Conservation (phyloP, 129 eudicot species). For the Chrysanthemum makinoi region DNA sequence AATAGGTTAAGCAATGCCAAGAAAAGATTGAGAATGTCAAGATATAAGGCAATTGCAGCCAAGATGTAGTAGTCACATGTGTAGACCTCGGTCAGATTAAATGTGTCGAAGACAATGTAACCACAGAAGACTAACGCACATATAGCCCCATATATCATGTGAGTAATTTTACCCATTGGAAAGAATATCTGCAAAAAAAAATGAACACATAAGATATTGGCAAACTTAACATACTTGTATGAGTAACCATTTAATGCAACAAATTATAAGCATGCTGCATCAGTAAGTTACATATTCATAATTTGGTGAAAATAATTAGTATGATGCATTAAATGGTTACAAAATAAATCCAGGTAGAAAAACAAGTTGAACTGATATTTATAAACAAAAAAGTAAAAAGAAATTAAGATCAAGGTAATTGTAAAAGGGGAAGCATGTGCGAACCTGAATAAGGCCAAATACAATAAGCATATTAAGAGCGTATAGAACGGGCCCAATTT, state of each 20-base stretch:
- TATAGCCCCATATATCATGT: slow-evolving; percentile 61
- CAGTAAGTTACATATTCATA: too few relatives aligned
- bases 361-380: too few relatives aligned
- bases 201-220: not conserved
- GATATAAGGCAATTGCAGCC: slow-evolving; percentile 63
- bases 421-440: not conserved
- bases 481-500: slow-evolving; percentile 67
- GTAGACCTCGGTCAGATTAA: slow-evolving; percentile 61
- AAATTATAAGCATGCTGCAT: too few relatives aligned
- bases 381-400: too few relatives aligned
- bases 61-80: slow-evolving; percentile 62
- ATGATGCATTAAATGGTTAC: too few relatives aligned
- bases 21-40: slow-evolving; percentile 66
- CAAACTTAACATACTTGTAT: too few relatives aligned
- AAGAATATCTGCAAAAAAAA: slow-evolving; percentile 42
- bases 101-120: slow-evolving; percentile 60
- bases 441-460: slow-evolving; percentile 61
- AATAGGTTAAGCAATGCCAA: slow-evolving; percentile 43
- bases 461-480: slow-evolving; percentile 47
- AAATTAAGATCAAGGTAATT: not conserved
- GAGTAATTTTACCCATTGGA: slow-evolving; percentile 47
- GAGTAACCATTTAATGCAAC: too few relatives aligned
- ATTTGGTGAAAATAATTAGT: too few relatives aligned
- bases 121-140: slow-evolving; percentile 70
- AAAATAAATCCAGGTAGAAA: too few relatives aligned